Evolutionary conservation across 495 filamentous ascomycete genomes (phyloP), one percentile per base, ranked within the genome.

Genomic region (Lasiosphaeria miniovina): DNA sequence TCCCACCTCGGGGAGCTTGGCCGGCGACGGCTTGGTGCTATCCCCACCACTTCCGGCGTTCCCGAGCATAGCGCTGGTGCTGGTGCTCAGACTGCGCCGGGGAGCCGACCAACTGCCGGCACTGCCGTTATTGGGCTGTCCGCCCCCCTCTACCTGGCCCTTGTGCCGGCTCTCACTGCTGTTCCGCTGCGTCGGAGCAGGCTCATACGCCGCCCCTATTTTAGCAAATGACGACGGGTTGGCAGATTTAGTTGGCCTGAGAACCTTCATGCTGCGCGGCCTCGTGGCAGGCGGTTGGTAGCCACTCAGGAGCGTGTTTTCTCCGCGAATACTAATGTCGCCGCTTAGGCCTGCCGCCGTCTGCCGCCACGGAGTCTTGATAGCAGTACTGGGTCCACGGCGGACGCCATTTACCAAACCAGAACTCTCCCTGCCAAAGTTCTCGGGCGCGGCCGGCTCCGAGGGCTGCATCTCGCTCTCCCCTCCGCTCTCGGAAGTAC

Each of bases 341-440:
- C 78, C 74, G 11, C 49, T 24, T 8, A 36, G 17, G 48, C 74
- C 61, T 36, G 77, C 75, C 15, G 77, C 64, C 12, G 83, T 83
- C 51, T 86, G 85, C 54, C 88, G 84, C 89, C 89, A 91, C 10
- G 86, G 83, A 32, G 81, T 81, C 83, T 86, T 87, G 49, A 88
- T 83, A 15, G 77, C 83, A 9, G 74, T 66, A 50, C 79, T 80
- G 1, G 80, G 69, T 48, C 77, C 78, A 69, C 71, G 79, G 33
- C 67, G 79, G 61, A 14, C 61, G 56, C 57, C 65, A 45, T 76
- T 78, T 38, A 43, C 67, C 56, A 63, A 67, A 40, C 40, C 70
- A 52, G 61, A 57, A n/a, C 55, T 54, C 40, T 70, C 75, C 52
- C 70, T 82, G 65, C 36, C 56, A 17, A 52, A 67, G 4, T 52